Base-by-base conservation (phyloP, 768 basidiomycete species). In the Gelatoporia subvermispora region DNA sequence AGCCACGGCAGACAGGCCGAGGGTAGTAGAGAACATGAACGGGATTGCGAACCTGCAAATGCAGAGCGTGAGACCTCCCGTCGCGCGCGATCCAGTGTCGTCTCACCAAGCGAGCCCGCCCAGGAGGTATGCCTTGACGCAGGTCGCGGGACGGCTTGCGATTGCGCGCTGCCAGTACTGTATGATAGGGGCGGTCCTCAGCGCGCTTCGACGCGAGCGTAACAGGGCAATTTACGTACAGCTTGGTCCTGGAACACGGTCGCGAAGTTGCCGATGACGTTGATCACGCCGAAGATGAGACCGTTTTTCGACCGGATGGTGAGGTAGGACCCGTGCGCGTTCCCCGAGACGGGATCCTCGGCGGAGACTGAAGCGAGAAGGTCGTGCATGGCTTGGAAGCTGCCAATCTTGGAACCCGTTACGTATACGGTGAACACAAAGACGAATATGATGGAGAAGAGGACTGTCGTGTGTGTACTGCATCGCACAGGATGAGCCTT, bases 161-260 rank as follows among this genome's bases (percentile, higher is more conserved):
- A 96, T 92, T 1, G 93, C 93, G 11, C 91, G 78, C 61, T 93
- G 90, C 84, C 89, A 95, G 66, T 95, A 97, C 60, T 62, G 25
- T 8, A 37, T 8, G 20, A 3, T 8, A n/a, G 25, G 38, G 11
- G n/a, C 16, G 24, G 21, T 28, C 17, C 11, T 21, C 18, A 45
- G 22, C 18, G 39, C 20, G 23, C 11, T 16, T n/a, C 4, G n/a
- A 11, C 23, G 16, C 16, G 23, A 47, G 28, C 15, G n/a, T 4
- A 41, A 24, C n/a, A 8, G 2, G 8, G 10, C 43, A 38, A 4
- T 3, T 18, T 1, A 55, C 57, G 35, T 48, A 62, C 61, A 11
- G 62, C 67, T 43, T 68, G 68, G 50, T 79, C 77, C 57, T 78
- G 74, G 58, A 79, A 78, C 3, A 82, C 79, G 9, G 75, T 79